These are phyloP conservation scores for Lasiodiplodia sp. DNA, from an alignment of 2,329 filamentous ascomycete genomes.

Conservation along the genomic window DNA sequence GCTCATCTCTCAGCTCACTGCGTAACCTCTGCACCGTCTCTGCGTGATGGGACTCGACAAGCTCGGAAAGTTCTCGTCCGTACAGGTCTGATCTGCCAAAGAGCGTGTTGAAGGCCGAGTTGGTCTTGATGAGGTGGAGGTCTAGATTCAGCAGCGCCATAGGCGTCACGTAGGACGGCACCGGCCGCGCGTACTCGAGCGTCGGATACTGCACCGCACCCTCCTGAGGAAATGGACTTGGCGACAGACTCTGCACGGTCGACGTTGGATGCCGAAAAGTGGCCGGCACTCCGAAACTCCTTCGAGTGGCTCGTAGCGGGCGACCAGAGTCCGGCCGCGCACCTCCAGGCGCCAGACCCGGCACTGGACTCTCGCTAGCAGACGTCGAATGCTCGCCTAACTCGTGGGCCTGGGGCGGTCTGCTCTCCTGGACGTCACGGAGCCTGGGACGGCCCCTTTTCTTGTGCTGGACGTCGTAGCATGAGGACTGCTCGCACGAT, in stretches of 20 bases:
- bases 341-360: conserved; percentile 39
- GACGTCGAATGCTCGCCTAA: conserved; percentile 43
- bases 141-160: conserved; percentile 57
- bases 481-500: conserved; percentile 65
- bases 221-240: conserved; percentile 20
- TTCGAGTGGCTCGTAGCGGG: conserved; percentile 25
- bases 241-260: conserved; percentile 20
- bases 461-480: conserved; percentile 85
- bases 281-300: conserved; percentile 19
- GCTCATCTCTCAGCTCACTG: conserved; percentile 55
- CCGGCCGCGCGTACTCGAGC: neutral
- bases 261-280: conserved; percentile 33
- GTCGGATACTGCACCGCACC: conserved; percentile 15
- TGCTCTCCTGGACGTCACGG: conserved; percentile 67
- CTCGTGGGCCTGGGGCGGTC: conserved; percentile 46
- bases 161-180: conserved; percentile 15
- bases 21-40: conserved; percentile 54
- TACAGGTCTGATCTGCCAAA: conserved; percentile 48
- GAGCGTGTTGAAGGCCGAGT: conserved; percentile 53
- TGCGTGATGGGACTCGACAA: conserved; percentile 51
- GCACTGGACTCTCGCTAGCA: conserved; percentile 35
- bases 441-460: conserved; percentile 81
- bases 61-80: conserved; percentile 51
- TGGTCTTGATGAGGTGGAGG: conserved; percentile 55
- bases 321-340: conserved; percentile 26